Conservation (phyloP, 768 basidiomycete genomes). For the Daedaleopsis nitida region DNA sequence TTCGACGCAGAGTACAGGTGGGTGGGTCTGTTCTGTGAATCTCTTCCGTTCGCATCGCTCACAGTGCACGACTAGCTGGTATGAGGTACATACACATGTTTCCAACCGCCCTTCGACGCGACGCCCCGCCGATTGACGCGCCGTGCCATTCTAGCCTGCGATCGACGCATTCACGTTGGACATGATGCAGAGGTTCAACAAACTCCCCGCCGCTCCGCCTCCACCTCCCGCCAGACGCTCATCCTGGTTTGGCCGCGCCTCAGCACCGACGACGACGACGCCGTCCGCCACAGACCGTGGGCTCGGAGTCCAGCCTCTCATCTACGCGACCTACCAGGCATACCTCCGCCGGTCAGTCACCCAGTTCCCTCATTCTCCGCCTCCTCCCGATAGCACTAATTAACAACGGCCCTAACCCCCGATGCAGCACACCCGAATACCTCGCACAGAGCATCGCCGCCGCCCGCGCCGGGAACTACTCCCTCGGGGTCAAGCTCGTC, state of each 20-base stretch:
- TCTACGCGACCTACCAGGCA: constrained; percentile 89
- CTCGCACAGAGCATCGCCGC: constrained; percentile 65
- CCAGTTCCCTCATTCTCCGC: not conserved
- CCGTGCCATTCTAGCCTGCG: constrained; percentile 53
- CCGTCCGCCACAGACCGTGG: too few species aligned
- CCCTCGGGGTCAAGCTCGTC: constrained; percentile 89
- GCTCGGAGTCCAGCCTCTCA: constrained; percentile 56
- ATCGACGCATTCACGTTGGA: constrained; percentile 78
- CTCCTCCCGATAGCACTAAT: not conserved
- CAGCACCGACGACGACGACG: not conserved
- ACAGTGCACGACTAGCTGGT: constrained; percentile 30
- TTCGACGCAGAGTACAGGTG: constrained; percentile 87
- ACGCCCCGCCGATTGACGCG: too few species aligned
- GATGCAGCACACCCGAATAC: constrained; percentile 63
- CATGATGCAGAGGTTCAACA: constrained; percentile 80
- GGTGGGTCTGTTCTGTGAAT: not conserved
- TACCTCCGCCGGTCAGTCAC: constrained; percentile 70
- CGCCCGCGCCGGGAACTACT: constrained; percentile 65
- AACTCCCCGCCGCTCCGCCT: constrained; percentile 18
- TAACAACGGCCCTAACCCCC: too few species aligned
- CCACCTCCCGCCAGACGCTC: constrained; percentile 6
- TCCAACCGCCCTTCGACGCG: not conserved
- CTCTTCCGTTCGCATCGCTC: not conserved
- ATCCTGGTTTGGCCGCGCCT: constrained; percentile 7
- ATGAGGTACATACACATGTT: constrained; percentile 34